Percentiles rank a stretch among this genome's conserved stretches.
Evolutionary conservation across 176 grass and related monocot species (phyloP).

Genomic region (Paspalum vaginatum): DNA sequence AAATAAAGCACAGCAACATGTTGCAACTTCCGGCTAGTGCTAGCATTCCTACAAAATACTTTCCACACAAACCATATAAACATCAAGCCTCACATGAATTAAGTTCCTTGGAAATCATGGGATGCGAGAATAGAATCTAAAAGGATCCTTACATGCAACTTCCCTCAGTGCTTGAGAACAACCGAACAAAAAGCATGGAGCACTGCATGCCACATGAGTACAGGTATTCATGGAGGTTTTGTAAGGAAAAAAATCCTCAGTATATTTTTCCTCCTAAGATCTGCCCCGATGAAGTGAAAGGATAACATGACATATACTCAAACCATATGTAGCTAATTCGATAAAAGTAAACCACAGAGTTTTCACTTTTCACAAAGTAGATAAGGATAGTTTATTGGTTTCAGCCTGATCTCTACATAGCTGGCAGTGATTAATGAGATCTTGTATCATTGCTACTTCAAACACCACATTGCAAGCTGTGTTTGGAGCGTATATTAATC

Average conservation of each 20-base stretch:
- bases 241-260: not conserved
- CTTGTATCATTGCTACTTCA: conserved; percentile 11
- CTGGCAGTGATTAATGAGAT: not conserved
- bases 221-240: not conserved
- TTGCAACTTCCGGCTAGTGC: not conserved
- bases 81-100: not conserved
- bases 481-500: conserved; percentile 22
- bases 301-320: not conserved
- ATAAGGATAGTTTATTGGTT: not conserved
- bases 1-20: not conserved
- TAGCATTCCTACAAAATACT: not conserved
- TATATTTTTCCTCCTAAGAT: not conserved
- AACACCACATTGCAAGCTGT: not conserved
- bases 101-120: conserved; percentile 8
- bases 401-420: not conserved
- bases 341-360: not conserved
- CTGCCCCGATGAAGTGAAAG: not conserved
- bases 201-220: conserved; percentile 1
- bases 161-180: not conserved
- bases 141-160: not conserved
- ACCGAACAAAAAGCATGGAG: not conserved
- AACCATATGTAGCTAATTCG: not conserved
- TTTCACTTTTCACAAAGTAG: not conserved
- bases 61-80: not conserved
- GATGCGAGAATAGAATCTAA: not conserved